Base-by-base conservation (phyloP, 306 rosid genomes). In the Bauhinia variegata region DNA sequence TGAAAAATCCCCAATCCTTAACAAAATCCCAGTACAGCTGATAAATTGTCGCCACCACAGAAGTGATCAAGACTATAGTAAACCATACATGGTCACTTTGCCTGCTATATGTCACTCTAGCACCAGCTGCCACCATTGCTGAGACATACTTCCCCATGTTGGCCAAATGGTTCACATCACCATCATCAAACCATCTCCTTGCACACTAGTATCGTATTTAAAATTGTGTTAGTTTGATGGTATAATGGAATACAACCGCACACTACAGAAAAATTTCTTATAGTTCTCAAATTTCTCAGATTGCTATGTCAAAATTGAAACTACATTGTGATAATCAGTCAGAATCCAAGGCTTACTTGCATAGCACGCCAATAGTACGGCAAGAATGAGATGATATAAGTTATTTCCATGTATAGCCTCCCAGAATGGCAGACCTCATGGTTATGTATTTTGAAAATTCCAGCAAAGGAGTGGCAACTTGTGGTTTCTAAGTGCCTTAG, bases 71-170 rank as follows among this genome's bases (percentile, higher is more conserved):
- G 55, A 88, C 89, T 10, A 84, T 59, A 44, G 67, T 57, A 58
- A 85, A 83, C 99, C 96, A 88, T 10, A 88, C 60, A 62, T 41
- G 65, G 47, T 77, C 51, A 0, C n/a, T 9, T 19, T 79, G 76
- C 42, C 85, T 74, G 37, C 65, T 53, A 58, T 88, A 91, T 14
- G 96, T 85, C 57, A 95, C 62, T 76, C 92, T 85, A 1, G 97
- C 96, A 47, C 95, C 91, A 0, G 92, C 99, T 8, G 99, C 99
- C 23, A 88, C 91, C 92, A 95, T 95, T n/a, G 99, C 99, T 0
- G 99, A 90, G n/a, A 91, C 91, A 77, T 95, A 95, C 84, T 95
- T 95, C 6, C 99, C 99, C 99, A 95, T 86, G 87, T 95, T 95
- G 10, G 84, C 84, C 86, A 95, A 82, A 70, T 95, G 91, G 43